Evolutionary conservation across 2,329 filamentous ascomycete species (phyloP), one percentile per base, ranked within the genome.

Genomic region (Orbilia brochopaga): DNA sequence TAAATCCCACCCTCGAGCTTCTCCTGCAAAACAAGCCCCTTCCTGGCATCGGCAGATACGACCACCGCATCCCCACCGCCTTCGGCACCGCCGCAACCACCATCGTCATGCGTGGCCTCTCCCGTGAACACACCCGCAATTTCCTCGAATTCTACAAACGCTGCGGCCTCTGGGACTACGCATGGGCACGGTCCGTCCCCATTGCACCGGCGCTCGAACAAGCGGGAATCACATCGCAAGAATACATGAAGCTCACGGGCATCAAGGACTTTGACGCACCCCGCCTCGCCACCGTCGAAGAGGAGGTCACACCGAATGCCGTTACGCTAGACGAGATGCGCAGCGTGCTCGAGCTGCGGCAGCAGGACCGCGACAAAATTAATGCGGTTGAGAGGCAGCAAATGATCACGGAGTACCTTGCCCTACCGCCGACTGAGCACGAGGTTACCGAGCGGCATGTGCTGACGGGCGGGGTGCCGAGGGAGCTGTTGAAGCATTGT

Each of bases 241-340:
- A 64, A 2, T 70, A 70, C 40, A 55, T 44, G 50, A 32, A 56
- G 7, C 30, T 69, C 3, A 48, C 37, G 27, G 80, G 11, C 85
- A 86, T 78, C 37, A 81, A 83, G n/a, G 79, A 80, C 63, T 85
- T 85, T 19, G 76, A 76, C 50, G 80, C 81, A 76, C 64, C 48
- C 2, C 78, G 76, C 10, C 51, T 51, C 13, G 76, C 79, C 63
- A 77, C 79, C 79, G 73, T 88, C 86, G 79, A 82, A 73, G 81
- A 82, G 50, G 81, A 84, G 44, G 79, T 81, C 67, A 81, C 87
- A 1, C 74, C 87, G 59, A 83, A 85, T 19, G 78, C 96, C 19
- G 83, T 97, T 75, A 88, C 82, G 76, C 90, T 88, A 80, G 81
- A 84, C 1, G 93, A 97, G 81, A 87, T 55, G 88, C 90, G 76